Conservation (phyloP, 139 green algal species). For the Dunaliella sp. region DNA sequence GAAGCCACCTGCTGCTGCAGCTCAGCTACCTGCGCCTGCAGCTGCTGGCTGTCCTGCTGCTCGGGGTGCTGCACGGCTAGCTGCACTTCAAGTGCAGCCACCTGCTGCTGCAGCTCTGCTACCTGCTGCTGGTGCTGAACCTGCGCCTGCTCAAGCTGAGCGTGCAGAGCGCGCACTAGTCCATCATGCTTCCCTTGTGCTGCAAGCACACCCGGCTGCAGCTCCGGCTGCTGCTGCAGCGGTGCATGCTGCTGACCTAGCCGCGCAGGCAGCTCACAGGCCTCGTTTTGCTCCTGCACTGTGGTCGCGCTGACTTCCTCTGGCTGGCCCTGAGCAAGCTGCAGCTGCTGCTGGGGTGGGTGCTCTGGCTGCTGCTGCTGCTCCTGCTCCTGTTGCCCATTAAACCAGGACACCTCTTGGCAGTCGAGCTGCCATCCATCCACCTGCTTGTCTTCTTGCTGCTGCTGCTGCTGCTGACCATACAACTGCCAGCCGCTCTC, state of each 20-base stretch:
- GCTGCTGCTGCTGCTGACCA: not conserved
- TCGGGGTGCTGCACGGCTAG: too few relatives aligned
- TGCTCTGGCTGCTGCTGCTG: not conserved
- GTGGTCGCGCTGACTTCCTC: too few relatives aligned
- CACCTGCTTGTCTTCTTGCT: too few relatives aligned
- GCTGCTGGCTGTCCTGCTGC: not conserved
- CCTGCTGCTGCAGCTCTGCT: not conserved
- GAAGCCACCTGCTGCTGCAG: constrained; percentile 7
- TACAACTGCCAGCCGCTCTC: not conserved
- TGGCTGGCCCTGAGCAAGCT: not conserved
- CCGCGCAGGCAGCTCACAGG: not conserved
- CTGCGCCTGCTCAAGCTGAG: constrained; percentile 2
- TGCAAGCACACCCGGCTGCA: too few relatives aligned
- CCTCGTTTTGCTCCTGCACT: not conserved
- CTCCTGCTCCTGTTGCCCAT: too few relatives aligned
- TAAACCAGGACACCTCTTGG: too few relatives aligned
- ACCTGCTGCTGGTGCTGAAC: constrained; percentile 4
- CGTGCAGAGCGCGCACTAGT: not conserved
- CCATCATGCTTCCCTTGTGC: too few relatives aligned
- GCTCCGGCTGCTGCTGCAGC: constrained; percentile 2
- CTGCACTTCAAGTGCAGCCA: not conserved
- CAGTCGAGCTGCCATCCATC: too few relatives aligned
- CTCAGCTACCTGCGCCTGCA: not conserved
- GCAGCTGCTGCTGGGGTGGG: not conserved
- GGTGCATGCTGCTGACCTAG: not conserved